Conservation (phyloP, 345 rosid genomes). For the Euphorbia peplus region DNA sequence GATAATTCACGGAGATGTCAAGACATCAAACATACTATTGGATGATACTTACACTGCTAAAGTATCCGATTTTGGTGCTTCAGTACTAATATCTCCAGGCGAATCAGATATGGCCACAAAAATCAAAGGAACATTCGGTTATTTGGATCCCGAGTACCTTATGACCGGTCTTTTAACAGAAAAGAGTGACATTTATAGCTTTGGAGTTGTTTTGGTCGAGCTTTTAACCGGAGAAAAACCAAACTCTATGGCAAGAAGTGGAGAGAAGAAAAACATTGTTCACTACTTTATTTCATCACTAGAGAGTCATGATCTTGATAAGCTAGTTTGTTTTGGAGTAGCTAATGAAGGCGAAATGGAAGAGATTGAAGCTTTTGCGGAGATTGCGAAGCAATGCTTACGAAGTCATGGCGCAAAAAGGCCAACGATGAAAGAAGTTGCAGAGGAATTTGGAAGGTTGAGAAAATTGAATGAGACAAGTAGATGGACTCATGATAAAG, state of each 20-base stretch:
- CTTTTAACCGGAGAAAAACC: conserved; percentile 31
- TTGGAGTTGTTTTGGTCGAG: conserved; percentile 35
- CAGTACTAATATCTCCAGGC: conserved; percentile 20
- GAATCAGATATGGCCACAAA: conserved; percentile 9
- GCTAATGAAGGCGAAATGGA: conserved; percentile 13
- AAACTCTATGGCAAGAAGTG: background rate
- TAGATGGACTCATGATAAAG: background rate
- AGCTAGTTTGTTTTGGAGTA: conserved; percentile 3
- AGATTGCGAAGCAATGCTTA: conserved; percentile 17
- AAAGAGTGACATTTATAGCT: conserved; percentile 39
- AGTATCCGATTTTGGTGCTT: conserved; percentile 38
- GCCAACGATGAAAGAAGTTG: conserved; percentile 16
- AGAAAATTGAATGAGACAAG: background rate
- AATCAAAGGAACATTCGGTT: conserved; percentile 33
- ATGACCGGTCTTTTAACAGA: conserved; percentile 22
- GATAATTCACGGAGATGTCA: conserved; percentile 37
- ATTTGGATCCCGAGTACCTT: conserved; percentile 38
- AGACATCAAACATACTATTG: conserved; percentile 31
- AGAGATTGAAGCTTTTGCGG: conserved; percentile 23
- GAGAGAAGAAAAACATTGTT: conserved; percentile 14
- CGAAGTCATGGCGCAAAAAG: background rate
- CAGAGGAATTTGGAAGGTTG: conserved; percentile 14
- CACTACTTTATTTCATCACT: conserved; percentile 20
- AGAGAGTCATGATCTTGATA: background rate
- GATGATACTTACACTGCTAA: conserved; percentile 28